A percentile compares a stretch with the other conserved stretches of the same genome.
phyloP scores from a whole-genome alignment of 2,329 filamentous ascomycete species.

The Penicillium sp. region DNA sequence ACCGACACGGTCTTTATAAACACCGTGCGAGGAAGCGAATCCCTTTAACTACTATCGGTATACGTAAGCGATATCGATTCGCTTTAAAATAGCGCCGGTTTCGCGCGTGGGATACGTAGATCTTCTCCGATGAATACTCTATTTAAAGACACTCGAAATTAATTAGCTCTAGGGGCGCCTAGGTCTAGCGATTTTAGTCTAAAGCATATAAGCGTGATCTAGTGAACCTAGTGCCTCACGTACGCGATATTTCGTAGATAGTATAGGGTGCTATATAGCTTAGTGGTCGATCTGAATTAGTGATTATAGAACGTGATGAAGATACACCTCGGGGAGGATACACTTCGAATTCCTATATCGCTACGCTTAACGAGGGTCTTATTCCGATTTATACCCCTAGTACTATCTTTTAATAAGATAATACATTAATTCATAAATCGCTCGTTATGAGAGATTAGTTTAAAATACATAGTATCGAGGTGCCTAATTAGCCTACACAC shows the following conservation, averaged over 20 bases:
- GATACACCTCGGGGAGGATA: background rate
- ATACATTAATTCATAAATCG: background rate
- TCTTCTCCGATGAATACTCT: constrained; percentile 11
- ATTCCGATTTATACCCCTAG: background rate
- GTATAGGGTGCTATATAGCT: background rate
- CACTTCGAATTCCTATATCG: constrained; percentile 5
- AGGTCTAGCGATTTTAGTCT: too few species aligned
- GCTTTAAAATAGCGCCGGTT: background rate
- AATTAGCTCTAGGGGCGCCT: background rate
- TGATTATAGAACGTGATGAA: constrained; percentile 2
- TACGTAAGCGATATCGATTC: background rate
- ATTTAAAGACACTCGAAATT: background rate
- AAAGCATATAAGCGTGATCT: too few species aligned
- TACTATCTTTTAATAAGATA: constrained; percentile 13
- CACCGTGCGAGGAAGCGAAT: background rate
- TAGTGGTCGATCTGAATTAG: background rate
- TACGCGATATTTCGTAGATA: background rate
- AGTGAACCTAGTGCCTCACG: too few species aligned
- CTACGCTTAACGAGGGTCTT: background rate
- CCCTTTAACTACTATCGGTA: background rate
- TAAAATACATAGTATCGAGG: constrained; percentile 2
- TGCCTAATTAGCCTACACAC: constrained; percentile 6
- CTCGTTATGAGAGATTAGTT: background rate
- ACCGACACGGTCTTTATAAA: background rate
- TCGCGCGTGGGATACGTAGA: background rate